Evolutionary conservation across 176 grass and related monocot genomes (phyloP).

Genomic region (Puya raimondii): DNA sequence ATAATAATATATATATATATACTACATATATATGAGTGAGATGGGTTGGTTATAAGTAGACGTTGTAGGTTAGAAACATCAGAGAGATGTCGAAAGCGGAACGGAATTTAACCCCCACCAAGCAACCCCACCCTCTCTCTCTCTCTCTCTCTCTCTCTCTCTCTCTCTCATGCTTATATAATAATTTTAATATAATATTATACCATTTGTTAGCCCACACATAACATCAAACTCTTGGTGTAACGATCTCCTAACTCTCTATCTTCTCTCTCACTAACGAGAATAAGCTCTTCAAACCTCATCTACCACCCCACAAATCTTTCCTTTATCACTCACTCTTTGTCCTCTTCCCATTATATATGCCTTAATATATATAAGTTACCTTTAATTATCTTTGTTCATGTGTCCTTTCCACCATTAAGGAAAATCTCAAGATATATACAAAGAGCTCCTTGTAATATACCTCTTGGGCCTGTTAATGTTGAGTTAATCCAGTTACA

Average conservation of each 20-base stretch:
- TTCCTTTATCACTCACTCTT: slow-evolving; percentile 10
- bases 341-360: neutral
- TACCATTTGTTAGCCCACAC: slow-evolving; percentile 74
- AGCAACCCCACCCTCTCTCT: slow-evolving; percentile 43
- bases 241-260: slow-evolving; percentile 73
- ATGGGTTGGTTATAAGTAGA: slow-evolving; percentile 98
- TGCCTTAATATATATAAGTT: neutral
- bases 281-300: slow-evolving; percentile 7
- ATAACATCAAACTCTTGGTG: slow-evolving; percentile 67
- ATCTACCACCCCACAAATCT: slow-evolving; percentile 21
- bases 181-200: neutral
- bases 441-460: no score
- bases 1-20: neutral
- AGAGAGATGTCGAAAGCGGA: slow-evolving; percentile 72
- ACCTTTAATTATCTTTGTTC: neutral
- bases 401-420: neutral
- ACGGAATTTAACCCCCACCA: slow-evolving; percentile 59
- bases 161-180: neutral
- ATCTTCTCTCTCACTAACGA: slow-evolving; percentile 75
- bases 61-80: slow-evolving; percentile 93
- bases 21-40: slow-evolving; percentile 14
- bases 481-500: no score
- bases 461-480: no score
- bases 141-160: slow-evolving; percentile 10
- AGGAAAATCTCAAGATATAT: no score